Evolutionary conservation across 2,329 filamentous ascomycete genomes (phyloP).

Genomic region (Penicillium sp.): DNA sequence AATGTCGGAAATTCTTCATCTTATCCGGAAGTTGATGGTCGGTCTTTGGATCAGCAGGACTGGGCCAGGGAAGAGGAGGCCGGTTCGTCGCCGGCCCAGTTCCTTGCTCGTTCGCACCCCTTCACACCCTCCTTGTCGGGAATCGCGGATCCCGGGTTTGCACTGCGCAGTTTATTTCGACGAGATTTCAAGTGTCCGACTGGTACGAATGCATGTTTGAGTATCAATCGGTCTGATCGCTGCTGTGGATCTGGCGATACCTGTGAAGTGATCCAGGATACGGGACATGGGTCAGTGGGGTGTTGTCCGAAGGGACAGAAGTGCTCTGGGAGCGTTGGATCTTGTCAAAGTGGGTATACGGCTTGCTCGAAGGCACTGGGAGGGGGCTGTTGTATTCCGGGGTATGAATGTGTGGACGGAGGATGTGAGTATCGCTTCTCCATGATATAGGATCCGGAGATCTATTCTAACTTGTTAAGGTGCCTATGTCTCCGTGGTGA

Average conservation of each 20-base stretch:
- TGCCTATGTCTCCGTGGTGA: constrained; percentile 40
- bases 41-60: neutral
- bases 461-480: constrained; percentile 22
- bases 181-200: constrained; percentile 62
- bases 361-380: constrained; percentile 59
- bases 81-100: constrained; percentile 3
- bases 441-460: no score
- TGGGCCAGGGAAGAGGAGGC: neutral
- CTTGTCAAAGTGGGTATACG: constrained; percentile 58
- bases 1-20: neutral
- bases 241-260: constrained; percentile 60
- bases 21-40: neutral
- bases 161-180: constrained; percentile 3
- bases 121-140: constrained; percentile 12
- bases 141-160: neutral
- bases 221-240: constrained; percentile 60
- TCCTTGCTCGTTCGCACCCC: constrained; percentile 18
- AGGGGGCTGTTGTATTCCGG: constrained; percentile 66
- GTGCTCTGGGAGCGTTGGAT: constrained; percentile 57
- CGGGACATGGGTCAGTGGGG: constrained; percentile 60
- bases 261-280: constrained; percentile 59
- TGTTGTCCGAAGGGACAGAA: constrained; percentile 61
- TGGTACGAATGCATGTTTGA: constrained; percentile 58
- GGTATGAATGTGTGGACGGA: constrained; percentile 59
- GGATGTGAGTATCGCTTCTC: constrained; percentile 53